These are phyloP conservation scores for Colletotrichum caudatum DNA, from an alignment of 2,329 filamentous ascomycete genomes.

Conservation along the genomic window DNA sequence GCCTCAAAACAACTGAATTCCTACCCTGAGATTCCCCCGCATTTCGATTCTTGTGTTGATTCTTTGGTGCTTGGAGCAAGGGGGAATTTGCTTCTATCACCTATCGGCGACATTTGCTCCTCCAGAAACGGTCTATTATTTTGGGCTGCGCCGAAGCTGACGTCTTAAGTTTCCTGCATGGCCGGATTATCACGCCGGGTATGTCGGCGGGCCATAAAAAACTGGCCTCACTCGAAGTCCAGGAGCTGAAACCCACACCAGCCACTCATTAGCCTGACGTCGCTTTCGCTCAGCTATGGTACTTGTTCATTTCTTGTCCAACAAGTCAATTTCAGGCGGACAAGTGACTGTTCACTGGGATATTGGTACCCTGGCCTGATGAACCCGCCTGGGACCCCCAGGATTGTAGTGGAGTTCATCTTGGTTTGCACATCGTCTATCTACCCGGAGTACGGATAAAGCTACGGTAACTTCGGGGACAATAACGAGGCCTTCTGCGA, in stretches of 20 bases:
- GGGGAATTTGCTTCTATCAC: neutral
- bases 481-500: neutral
- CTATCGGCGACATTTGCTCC: neutral
- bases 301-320: neutral
- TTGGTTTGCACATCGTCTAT: slow-evolving; percentile 23
- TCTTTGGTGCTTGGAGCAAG: neutral
- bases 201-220: neutral
- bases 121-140: neutral
- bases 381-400: neutral
- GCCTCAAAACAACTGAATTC: neutral
- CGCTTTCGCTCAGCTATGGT: neutral
- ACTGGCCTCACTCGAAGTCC: neutral
- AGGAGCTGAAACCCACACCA: neutral
- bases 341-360: neutral
- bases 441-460: neutral
- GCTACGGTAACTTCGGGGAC: neutral
- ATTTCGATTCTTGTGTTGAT: neutral
- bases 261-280: neutral
- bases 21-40: neutral
- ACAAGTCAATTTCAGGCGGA: neutral
- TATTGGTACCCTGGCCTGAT: slow-evolving; percentile 3
- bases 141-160: neutral
- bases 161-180: neutral
- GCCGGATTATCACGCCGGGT: slow-evolving; percentile 11
- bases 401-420: slow-evolving; percentile 3